Evolutionary conservation across 768 basidiomycete genomes (phyloP).

Genomic region (Boletellus ananiceps): DNA sequence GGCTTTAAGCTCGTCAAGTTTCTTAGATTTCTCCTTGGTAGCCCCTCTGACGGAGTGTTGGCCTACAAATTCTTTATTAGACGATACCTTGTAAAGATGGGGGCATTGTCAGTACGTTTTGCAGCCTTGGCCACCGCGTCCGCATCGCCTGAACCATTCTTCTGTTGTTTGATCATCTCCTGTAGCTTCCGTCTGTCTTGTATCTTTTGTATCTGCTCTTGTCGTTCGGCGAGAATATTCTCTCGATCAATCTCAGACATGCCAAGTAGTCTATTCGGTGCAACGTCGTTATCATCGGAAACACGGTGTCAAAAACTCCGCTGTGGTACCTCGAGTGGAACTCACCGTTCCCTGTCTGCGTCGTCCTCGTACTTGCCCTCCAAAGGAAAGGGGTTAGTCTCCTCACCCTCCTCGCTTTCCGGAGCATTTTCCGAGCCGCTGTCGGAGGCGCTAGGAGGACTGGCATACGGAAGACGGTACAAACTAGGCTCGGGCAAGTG

Average conservation of each 20-base stretch:
- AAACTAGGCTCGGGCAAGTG: constrained; percentile 4
- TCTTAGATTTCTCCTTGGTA: constrained; percentile 75
- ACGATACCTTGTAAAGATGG: constrained; percentile 2
- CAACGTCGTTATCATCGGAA: constrained; percentile 5
- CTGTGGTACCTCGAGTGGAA: constrained; percentile 25
- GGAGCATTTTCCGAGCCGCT: constrained; percentile 48
- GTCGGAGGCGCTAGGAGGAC: constrained; percentile 35
- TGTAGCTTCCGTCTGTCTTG: constrained; percentile 68
- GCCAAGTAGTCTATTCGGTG: constrained; percentile 54
- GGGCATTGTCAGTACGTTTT: constrained; percentile 53
- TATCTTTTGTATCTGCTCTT: constrained; percentile 74
- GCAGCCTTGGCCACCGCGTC: constrained; percentile 69
- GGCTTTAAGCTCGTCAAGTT: constrained; percentile 82
- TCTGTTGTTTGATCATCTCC: constrained; percentile 67
- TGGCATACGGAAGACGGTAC: neutral
- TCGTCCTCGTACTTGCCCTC: constrained; percentile 91
- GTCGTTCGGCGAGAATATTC: constrained; percentile 72
- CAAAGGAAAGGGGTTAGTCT: constrained; percentile 73
- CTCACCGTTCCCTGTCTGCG: constrained; percentile 76
- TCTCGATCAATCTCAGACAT: constrained; percentile 91
- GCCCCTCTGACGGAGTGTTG: constrained; percentile 69
- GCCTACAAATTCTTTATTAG: constrained; percentile 39
- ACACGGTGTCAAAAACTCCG: constrained; percentile 25
- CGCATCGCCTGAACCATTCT: constrained; percentile 41
- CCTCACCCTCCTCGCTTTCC: constrained; percentile 61